Evolutionary conservation across 768 basidiomycete species (phyloP), one percentile per base, ranked within the genome.

Genomic region (Dacryopinax spathularia): DNA sequence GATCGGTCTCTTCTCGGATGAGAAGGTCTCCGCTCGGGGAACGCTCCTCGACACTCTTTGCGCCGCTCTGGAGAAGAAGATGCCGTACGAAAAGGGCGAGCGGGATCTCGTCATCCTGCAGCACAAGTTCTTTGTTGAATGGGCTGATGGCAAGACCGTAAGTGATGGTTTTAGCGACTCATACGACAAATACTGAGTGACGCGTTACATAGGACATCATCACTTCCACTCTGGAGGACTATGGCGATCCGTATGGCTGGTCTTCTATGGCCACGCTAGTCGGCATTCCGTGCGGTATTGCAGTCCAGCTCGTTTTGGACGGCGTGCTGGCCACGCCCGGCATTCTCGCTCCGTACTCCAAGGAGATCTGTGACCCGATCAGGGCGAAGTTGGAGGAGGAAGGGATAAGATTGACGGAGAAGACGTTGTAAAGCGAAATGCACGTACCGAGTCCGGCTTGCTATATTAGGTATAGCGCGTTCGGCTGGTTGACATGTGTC

Each of bases 81-180:
- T 97, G 90, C 82, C 85, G 74, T 97, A 95, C 76, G 88, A 86
- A 66, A 76, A 79, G 56, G 91, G 90, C 66, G 93, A 98, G 76
- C 86, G 91, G 12, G 95, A 99, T 74, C 83, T 98, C 65, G 90
- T 99, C 65, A 91, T 98, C 86, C 84, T 99, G 62, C 95, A 97
- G 77, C 95, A 99, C 82, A 95, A 94, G 79, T 98, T 99, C 72
- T 77, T 91, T 69, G 86, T 98, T 35, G 86, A 93, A 72, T 89
- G 88, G 82, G 79, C 82, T 34, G 91, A 97, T 70, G 93, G 95
- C 56, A 80, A 76, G 59, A 77, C 81, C 76, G 87, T 85, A 65
- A 61, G 81, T 69, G 48, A 34, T 12, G 4, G n/a, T 35, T 34
- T 2, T 31, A 16, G 3, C 2, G 35, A 20, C 33, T 18, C 18